phyloP scores from a whole-genome alignment of 257 asterid genomes.

The Solanum sejunctum region DNA sequence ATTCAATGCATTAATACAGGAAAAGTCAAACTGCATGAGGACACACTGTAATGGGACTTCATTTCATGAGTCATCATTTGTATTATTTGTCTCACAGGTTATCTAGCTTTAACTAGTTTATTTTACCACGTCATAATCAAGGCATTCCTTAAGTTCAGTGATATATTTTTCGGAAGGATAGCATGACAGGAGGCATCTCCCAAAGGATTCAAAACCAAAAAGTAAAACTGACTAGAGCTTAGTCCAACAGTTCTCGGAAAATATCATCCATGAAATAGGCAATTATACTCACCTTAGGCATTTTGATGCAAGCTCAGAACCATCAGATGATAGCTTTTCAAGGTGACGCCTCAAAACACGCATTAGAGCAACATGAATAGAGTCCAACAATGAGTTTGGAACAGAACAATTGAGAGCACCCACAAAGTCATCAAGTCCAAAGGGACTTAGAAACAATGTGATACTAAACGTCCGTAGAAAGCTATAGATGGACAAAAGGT shows the following conservation, averaged over 20 bases:
- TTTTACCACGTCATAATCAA: neutral
- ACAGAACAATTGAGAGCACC: conserved; percentile 70
- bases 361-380: conserved; percentile 68
- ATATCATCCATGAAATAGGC: neutral
- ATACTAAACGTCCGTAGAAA: conserved; percentile 69
- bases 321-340: conserved; percentile 51
- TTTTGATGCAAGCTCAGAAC: conserved; percentile 55
- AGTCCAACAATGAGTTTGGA: conserved; percentile 72
- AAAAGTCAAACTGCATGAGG: neutral
- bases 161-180: neutral
- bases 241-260: neutral
- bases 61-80: neutral
- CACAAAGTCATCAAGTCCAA: conserved; percentile 78
- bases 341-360: conserved; percentile 47
- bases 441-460: conserved; percentile 61
- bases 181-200: neutral
- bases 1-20: neutral
- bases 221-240: neutral
- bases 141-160: neutral
- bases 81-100: neutral
- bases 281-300: conserved; percentile 43
- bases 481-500: conserved; percentile 62
- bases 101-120: neutral
- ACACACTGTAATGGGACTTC: neutral
- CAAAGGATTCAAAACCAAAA: neutral